Conservation (phyloP, 257 asterid genomes). For the Echites panduratus region DNA sequence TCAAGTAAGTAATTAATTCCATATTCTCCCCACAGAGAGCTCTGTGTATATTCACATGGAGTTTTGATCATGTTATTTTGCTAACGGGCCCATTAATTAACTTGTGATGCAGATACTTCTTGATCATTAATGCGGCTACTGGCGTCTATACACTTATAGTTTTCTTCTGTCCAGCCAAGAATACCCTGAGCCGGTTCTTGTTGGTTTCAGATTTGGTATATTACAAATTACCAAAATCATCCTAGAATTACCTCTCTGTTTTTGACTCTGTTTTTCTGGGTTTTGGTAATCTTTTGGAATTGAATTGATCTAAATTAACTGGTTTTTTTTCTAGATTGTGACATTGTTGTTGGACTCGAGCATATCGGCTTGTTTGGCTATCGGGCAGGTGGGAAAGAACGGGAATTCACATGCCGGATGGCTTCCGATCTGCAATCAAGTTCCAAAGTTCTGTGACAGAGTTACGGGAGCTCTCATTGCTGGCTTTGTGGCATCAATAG, state of each 20-base stretch:
- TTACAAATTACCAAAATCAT: no score
- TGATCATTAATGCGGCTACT: constrained; percentile 57
- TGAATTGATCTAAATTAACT: not conserved
- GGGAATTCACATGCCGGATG: constrained; percentile 84
- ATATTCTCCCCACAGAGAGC: no score
- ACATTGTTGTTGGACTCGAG: constrained; percentile 64
- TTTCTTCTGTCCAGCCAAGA: constrained; percentile 48
- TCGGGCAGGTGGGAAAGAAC: constrained; percentile 66
- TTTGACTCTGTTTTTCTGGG: not conserved
- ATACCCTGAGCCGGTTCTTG: constrained; percentile 38
- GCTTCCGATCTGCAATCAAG: constrained; percentile 83
- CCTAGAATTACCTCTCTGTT: not conserved
- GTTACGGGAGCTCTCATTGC: constrained; percentile 52
- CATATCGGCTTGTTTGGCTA: constrained; percentile 62
- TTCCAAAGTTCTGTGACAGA: constrained; percentile 70
- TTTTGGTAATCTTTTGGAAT: not conserved
- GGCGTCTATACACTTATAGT: constrained; percentile 54
- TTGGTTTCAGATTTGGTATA: constrained; percentile 60
- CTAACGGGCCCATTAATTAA: no score
- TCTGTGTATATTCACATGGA: no score
- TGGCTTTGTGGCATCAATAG: constrained; percentile 54
- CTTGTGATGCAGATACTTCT: constrained; percentile 49
- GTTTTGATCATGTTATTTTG: no score
- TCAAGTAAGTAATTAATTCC: constrained; percentile 68
- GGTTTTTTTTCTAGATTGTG: constrained; percentile 29